Base-by-base conservation (phyloP, 768 basidiomycete genomes). In the Tulasnella sp. region DNA sequence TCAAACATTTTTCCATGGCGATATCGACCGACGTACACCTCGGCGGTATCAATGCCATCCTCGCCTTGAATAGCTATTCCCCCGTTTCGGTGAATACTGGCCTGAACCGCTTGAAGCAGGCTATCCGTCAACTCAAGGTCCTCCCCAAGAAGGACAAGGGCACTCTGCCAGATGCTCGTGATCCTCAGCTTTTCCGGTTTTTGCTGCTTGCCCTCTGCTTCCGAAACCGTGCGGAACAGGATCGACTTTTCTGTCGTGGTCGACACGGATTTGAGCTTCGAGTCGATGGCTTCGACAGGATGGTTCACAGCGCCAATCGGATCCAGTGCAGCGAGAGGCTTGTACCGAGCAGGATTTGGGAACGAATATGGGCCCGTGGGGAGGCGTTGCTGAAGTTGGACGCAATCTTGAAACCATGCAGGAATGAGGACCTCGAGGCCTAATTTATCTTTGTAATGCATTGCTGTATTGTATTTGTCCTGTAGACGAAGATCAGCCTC, bases 321-420 rank as follows among this genome's bases (percentile, higher is more conserved):
- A n/a, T 29, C 39, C 29, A 65, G 39, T 16, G 62, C 19, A 8
- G 42, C 47, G 36, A 63, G 35, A 32, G 69, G 69, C 40, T 59
- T 37, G 47, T 14, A 62, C 8, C 77, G 39, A 78, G 81, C 71
- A 85, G 91, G 91, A 16, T 91, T 84, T 0, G 93, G 94, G 88
- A 80, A 80, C 1, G 73, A 64, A 73, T 80, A 82, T 22, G 74
- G 72, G 19, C 75, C 76, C 36, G 73, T 69, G 6, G 77, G 77
- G 34, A 80, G 72, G 22, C 74, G 73, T n/a, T 73, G 74, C 8
- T 74, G 67, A 26, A 76, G 64, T n/a, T 76, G 76, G 66, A 79
- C 62, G 65, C 75, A 84, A 75, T 94, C 92, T 76, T 95, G 91
- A 73, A 95, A 95, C 94, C 95, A 97, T 75, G 95, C 92, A 0